Base-by-base conservation (phyloP, 1,139 yeast genomes). In the Taphrina deformans region DNA sequence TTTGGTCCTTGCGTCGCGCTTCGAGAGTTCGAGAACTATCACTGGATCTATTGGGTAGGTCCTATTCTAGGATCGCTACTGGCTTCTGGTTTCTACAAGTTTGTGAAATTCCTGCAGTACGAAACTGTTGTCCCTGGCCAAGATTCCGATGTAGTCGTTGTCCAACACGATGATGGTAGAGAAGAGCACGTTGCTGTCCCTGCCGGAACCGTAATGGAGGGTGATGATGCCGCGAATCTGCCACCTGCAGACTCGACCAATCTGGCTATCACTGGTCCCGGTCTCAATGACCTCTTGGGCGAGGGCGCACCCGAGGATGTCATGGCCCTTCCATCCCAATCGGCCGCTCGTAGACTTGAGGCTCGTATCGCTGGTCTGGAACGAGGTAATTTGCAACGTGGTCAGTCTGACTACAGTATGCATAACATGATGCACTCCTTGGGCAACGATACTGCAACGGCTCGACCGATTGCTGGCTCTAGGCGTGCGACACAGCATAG, bases 31-130 rank as follows among this genome's bases (percentile, higher is more conserved):
- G 96, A 96, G 50, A 76, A 75, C 73, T 89, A 90, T 78, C 91
- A 85, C 80, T 90, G 96, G 96, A 89, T 90, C 70, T 90, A 90
- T 81, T 89, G 96, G 95, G 83, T 90, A 66, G 71, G 71, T 4
- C 70, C 70, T 2, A 41, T 55, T 5, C 52, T 63, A 10, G 69
- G 70, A 9, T 35, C 67, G 1, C n/a, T 67, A 9, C 23, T 61
- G 14, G 65, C 65, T 14, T 31, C 52, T n/a, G 60, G 52, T 2
- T 53, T 61, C 31, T 61, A 61, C 48, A 61, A 53, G 26, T 38
- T 53, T 27, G 40, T 61, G 38, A 61, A 61, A 29, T 31, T 35
- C 27, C 45, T 61, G 23, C 60, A 61, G 14, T 61, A 61, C 38
- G 60, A 52, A 29, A 51, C 56, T 5, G 64, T 60, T 18, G 56